Evolutionary conservation across 768 basidiomycete species (phyloP).

Genomic region (Cyclocybe aegerita): DNA sequence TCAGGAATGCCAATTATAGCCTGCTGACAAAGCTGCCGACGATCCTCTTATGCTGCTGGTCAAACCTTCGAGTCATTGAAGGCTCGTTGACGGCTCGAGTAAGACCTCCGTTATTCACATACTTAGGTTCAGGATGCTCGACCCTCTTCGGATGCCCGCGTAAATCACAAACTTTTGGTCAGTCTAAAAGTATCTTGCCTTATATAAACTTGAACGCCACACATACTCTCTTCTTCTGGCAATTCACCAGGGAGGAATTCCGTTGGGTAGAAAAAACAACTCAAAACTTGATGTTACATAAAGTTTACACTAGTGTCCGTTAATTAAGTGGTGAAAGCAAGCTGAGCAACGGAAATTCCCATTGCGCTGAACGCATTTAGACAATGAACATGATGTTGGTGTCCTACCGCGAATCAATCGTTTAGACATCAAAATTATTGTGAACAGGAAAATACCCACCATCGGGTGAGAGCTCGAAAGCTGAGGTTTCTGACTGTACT

Average conservation of each 20-base stretch:
- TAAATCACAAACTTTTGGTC: background rate
- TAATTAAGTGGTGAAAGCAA: too few relatives aligned
- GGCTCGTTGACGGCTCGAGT: too few relatives aligned
- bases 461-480: slow-evolving; percentile 36
- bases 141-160: background rate
- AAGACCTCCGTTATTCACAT: too few relatives aligned
- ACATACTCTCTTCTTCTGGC: background rate
- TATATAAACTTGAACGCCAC: background rate
- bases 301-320: too few relatives aligned
- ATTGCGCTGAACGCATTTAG: slow-evolving; percentile 15
- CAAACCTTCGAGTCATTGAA: too few relatives aligned
- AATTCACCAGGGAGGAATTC: too few relatives aligned
- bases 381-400: slow-evolving; percentile 39
- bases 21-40: too few relatives aligned
- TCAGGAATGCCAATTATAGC: too few relatives aligned
- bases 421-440: background rate
- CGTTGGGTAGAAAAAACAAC: too few relatives aligned
- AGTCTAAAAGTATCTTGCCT: background rate
- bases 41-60: too few relatives aligned
- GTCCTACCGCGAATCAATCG: slow-evolving; percentile 31
- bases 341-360: slow-evolving; percentile 2
- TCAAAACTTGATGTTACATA: too few relatives aligned
- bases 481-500: slow-evolving; percentile 49
- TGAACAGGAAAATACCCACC: slow-evolving; percentile 26
- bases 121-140: background rate